Percentiles rank a stretch among this genome's conserved stretches.
Evolutionary conservation across 164 flowering plant genomes (phyloP).

Genomic region (Pachysandra terminalis): DNA sequence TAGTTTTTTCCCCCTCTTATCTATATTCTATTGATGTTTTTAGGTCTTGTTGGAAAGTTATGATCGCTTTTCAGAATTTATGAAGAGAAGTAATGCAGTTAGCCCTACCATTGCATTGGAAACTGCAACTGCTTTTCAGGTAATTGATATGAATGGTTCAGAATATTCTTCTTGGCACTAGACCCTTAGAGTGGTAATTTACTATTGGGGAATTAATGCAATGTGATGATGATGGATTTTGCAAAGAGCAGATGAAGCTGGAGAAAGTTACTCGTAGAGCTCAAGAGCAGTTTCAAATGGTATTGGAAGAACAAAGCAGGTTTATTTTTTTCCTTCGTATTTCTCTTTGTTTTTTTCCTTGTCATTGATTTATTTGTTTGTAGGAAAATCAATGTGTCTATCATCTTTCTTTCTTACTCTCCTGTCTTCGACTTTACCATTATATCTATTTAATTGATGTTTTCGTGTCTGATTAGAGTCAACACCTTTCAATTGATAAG

Average conservation of each 20-base stretch:
- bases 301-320: constrained; percentile 97
- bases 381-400: too few relatives aligned
- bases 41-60: constrained; percentile 85
- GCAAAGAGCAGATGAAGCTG: constrained; percentile 64
- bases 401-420: too few relatives aligned
- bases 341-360: neutral
- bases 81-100: constrained; percentile 85
- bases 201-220: constrained; percentile 6
- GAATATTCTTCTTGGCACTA: neutral
- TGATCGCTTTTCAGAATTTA: constrained; percentile 72
- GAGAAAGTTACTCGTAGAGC: constrained; percentile 95
- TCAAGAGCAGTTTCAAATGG: constrained; percentile 97
- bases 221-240: neutral
- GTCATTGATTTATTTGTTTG: neutral
- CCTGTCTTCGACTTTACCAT: too few relatives aligned
- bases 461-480: too few relatives aligned
- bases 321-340: constrained; percentile 18
- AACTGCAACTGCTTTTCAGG: constrained; percentile 98
- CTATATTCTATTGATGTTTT: constrained; percentile 3
- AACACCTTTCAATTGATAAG: too few relatives aligned
- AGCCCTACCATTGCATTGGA: constrained; percentile 94
- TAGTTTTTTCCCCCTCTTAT: neutral
- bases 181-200: neutral
- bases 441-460: too few relatives aligned
- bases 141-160: constrained; percentile 20